Base-by-base conservation (phyloP, 1,284 basidiomycete genomes). In the Austroboletus novae-zelandiae region DNA sequence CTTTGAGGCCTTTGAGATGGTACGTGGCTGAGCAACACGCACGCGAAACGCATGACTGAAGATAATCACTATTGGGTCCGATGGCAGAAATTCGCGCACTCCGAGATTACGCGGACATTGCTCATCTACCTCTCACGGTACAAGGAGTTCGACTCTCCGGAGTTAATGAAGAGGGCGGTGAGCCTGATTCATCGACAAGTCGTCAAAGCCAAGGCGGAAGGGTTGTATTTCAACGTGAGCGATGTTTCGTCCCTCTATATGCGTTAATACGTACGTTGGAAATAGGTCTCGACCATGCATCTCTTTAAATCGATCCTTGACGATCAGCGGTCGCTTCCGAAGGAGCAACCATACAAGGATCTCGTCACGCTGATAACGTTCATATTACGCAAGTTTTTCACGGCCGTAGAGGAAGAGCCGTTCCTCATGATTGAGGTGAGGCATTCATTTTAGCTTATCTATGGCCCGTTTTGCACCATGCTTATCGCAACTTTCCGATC, bases 361-460 rank as follows among this genome's bases (percentile, higher is more conserved):
- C 81, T 97, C 36, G 67, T 91, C 44, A 79, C 80, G 48, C 72
- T 97, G 25, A 85, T 97, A 71, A 89, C 84, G 58, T 98, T 81
- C 69, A 77, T 97, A 48, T 75, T 96, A 48, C 84, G 91, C 40
- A 85, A 89, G 64, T 97, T 96, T 75, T 97, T 98, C 81, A 97
- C 95, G 66, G 80, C 83, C 6, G 77, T 92, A 39, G 78, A 82
- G 48, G 81, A 90, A 54, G 86, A 95, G 55, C 78, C 90, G 0
- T 89, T 96, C 71, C 72, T 96, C 37, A 79, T 92, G 50, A 78
- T 97, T 48, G 92, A 97, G 76, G 89, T 63, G 61, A 65, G 61
- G 60, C 53, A 49, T 57, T 66, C 60, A 59, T 67, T 31, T 59
- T 46, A 43, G 48, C 57, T 58, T 60, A 69, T 68, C 57, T 51